Percentiles rank a stretch among this genome's conserved stretches.
These are phyloP conservation scores for Penicillium verhagenii DNA, from an alignment of 495 filamentous ascomycete genomes.

Conservation along the genomic window DNA sequence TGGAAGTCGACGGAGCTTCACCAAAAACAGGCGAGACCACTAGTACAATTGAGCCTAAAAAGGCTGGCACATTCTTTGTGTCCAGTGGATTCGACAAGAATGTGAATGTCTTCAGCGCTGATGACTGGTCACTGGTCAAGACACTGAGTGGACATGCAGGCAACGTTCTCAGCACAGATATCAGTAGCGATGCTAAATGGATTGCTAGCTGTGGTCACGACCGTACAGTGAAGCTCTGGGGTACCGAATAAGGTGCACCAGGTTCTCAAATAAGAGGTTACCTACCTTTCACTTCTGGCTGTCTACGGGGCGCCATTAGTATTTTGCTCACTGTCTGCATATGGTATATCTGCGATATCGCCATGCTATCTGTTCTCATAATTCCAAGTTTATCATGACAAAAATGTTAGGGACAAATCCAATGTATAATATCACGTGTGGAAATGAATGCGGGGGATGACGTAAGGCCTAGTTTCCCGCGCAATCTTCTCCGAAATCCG, in stretches of 20 bases:
- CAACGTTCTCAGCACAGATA: slow-evolving; percentile 86
- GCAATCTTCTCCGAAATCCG: background rate
- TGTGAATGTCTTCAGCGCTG: slow-evolving; percentile 91
- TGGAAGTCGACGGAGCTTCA: slow-evolving; percentile 53
- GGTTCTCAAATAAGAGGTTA: background rate
- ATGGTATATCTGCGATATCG: background rate
- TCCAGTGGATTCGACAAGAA: slow-evolving; percentile 91
- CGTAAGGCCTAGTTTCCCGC: slow-evolving; percentile 1
- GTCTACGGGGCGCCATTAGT: no score
- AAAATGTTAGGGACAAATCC: background rate
- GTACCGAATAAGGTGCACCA: slow-evolving; percentile 63
- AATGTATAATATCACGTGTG: slow-evolving; percentile 4
- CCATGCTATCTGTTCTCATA: background rate
- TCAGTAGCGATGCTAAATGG: slow-evolving; percentile 81
- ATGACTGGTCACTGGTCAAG: slow-evolving; percentile 92
- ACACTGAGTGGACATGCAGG: slow-evolving; percentile 86
- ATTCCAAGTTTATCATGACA: background rate
- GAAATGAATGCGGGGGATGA: slow-evolving; percentile 6
- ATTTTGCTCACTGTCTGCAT: no score
- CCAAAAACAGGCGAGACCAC: slow-evolving; percentile 10
- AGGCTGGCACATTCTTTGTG: slow-evolving; percentile 85
- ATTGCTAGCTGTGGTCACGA: slow-evolving; percentile 93
- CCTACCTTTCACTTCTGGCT: no score
- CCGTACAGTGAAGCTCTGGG: slow-evolving; percentile 95
- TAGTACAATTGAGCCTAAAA: slow-evolving; percentile 47